Conservation (phyloP, 208 protist genomes). For the Crithidia thermophila region DNA sequence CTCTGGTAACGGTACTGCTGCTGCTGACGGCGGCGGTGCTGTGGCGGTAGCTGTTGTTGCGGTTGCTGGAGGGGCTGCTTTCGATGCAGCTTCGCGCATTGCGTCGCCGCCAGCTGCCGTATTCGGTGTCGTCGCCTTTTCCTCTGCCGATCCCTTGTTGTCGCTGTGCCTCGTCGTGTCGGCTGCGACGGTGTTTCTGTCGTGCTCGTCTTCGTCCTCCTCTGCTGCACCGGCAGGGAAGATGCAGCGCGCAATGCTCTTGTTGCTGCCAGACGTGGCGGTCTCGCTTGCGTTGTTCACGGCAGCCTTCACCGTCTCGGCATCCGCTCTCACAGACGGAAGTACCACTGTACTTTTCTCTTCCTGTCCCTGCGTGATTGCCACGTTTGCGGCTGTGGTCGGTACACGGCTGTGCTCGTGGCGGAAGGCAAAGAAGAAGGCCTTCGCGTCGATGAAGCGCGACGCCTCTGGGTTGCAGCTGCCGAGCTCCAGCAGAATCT, state of each 20-base stretch:
- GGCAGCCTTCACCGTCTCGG: background rate
- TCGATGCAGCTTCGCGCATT: too few species aligned
- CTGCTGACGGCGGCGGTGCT: background rate
- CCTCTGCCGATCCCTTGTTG: background rate
- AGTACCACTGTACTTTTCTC: background rate
- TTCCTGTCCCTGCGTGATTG: background rate
- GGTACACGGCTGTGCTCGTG: constrained; percentile 22
- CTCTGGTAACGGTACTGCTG: background rate
- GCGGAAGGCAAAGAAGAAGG: constrained; percentile 56
- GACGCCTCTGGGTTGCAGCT: constrained; percentile 63
- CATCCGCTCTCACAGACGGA: background rate
- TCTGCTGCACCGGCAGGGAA: constrained; percentile 12
- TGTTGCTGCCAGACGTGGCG: constrained; percentile 14
- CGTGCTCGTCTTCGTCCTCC: constrained; percentile 9
- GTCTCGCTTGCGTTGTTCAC: background rate
- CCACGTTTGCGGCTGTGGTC: background rate
- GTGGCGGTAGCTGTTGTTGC: background rate
- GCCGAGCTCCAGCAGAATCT: constrained; percentile 71
- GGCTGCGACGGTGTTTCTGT: background rate
- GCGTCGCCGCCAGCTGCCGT: too few species aligned
- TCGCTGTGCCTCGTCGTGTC: background rate
- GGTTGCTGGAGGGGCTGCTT: too few species aligned
- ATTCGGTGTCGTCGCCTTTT: too few species aligned
- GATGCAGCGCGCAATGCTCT: constrained; percentile 31
- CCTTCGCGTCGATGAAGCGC: constrained; percentile 74